Base-by-base conservation (phyloP, 2,329 filamentous ascomycete genomes). In the Botrytis galanthina region DNA sequence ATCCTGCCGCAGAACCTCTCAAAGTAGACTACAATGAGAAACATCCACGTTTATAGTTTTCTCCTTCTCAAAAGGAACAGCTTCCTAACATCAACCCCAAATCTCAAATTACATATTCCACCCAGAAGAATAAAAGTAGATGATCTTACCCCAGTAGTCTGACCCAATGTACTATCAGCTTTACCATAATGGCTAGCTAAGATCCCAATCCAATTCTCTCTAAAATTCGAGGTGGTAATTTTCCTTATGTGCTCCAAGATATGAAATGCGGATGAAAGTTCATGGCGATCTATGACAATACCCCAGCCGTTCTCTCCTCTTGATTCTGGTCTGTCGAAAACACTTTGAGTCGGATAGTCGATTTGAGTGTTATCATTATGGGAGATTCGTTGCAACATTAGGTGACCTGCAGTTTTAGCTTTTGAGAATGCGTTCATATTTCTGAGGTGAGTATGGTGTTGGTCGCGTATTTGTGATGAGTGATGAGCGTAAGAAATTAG, bases 401-500 rank as follows among this genome's bases (percentile, higher is more conserved):
- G 26, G 16, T 29, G 26, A 14, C 48, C 48, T 54, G 48, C 26
- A n/a, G 2, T 8, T 18, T 54, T n/a, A 29, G 51, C 26, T 54
- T 54, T 16, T 29, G 51, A 54, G 51, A 29, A 29, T 1, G 0
- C 3, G 14, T 54, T 6, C 51, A 29, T 54, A 1, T 3, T 29
- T 16, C 5, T 29, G n/a, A 26, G 14, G 14, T n/a, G 51, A 29
- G n/a, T 54, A 54, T 8, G n/a, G 3, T 54, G 0, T 18, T 2
- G 0, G 51, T 54, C 14, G 12, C 0, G 14, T 7, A 14, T 7
- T 18, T 54, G 5, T 16, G n/a, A 18, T 29, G 18, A 29, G 0
- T 29, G 12, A 29, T 8, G n/a, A 16, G 3, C 18, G 51, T 48
- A 26, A 54, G 14, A 8, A 29, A n/a, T 16, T 4, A 3, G 12